Evolutionary conservation across 169 alveolate species (phyloP), one percentile per base, ranked within the genome.

Genomic region (Cryptosporidium ryanae): DNA sequence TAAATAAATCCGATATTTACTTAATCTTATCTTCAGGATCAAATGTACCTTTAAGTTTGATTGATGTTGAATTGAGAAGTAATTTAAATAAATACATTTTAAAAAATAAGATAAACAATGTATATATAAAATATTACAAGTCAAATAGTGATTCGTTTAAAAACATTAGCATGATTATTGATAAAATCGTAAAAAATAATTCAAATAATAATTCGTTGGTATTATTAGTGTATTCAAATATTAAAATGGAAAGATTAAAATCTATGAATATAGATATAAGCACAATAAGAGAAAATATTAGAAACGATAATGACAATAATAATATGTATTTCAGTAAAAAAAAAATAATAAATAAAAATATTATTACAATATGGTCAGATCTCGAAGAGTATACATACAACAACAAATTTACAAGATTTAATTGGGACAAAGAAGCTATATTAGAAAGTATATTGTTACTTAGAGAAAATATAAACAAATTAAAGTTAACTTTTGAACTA

Each of bases 361-460:
- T 68, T 4, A 34, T 68, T 10, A 68, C 83, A n/a, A n/a, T 68
- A 43, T 68, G 83, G 83, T 23, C 18, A 54, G 66, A 68, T n/a
- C 2, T n/a, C 8, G 27, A 25, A 17, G 66, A 48, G 27, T 17
- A 46, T 4, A 61, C 32, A 31, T n/a, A 7, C 0, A 43, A 23
- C 10, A 31, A 12, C 15, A 13, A 17, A 1, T 38, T 76, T 10
- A 59, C 71, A n/a, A 55, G 23, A 59, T 76, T 76, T 61, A 46
- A 76, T 25, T 76, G 87, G 87, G 27, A 61, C 34, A 55, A 61
- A 21, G 76, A 76, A 12, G 57, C 70, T 2, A 43, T 76, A 3
- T 32, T 1, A 38, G 25, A 43, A 21, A 57, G 65, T 17, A 12
- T 76, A n/a, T 43, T 15, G 2, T 3, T 38, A n/a, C n/a, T 55